Evolutionary conservation across 345 rosid species (phyloP).

Genomic region (Gossypium bickii): DNA sequence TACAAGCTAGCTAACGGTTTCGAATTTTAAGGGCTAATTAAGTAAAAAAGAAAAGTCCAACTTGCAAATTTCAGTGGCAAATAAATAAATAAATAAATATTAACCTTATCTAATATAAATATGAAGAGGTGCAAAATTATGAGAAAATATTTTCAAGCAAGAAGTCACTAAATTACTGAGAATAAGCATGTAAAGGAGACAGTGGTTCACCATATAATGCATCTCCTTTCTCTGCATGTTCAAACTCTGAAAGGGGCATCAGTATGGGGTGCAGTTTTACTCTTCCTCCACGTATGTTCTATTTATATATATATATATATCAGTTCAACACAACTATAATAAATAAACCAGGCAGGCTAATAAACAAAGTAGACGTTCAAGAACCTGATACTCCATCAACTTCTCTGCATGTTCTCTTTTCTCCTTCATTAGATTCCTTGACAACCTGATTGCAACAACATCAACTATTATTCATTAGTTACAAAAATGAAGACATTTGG

Average conservation of each 20-base stretch:
- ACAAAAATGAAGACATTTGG: background rate
- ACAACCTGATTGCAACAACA: slow-evolving; percentile 42
- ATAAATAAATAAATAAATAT: no score
- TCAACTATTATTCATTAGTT: background rate
- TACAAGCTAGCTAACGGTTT: no score
- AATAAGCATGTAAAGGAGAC: background rate
- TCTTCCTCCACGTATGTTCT: slow-evolving; percentile 82
- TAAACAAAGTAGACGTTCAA: background rate
- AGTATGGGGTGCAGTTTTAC: slow-evolving; percentile 63
- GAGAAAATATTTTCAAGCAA: background rate
- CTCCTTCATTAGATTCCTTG: slow-evolving; percentile 80
- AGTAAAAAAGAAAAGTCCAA: no score
- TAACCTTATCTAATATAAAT: no score
- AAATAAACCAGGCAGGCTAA: background rate
- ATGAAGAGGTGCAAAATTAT: background rate
- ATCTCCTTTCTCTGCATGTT: slow-evolving; percentile 18
- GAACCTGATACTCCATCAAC: slow-evolving; percentile 77
- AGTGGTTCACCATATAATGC: background rate
- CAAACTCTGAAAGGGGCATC: slow-evolving; percentile 59
- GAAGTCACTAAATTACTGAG: background rate
- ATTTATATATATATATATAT: background rate
- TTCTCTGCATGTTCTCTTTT: slow-evolving; percentile 85
- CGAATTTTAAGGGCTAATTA: no score
- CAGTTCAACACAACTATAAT: background rate
- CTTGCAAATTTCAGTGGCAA: no score